Evolutionary conservation across 768 basidiomycete genomes (phyloP).

Genomic region (Hydnomerulius pinastri): DNA sequence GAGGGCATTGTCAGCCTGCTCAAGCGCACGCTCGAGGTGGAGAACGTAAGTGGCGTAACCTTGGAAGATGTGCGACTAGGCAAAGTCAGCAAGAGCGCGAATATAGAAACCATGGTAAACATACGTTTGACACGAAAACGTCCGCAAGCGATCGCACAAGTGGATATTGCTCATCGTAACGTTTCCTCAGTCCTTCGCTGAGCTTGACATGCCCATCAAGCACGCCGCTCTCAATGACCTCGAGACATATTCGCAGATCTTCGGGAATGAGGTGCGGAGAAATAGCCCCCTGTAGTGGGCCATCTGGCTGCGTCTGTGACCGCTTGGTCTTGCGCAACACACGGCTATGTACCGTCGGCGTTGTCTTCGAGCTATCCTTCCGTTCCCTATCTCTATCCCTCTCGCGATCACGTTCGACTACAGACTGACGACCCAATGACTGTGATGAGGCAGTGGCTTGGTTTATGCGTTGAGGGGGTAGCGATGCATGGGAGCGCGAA

Average conservation of each 20-base stretch:
- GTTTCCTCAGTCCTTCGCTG: constrained; percentile 79
- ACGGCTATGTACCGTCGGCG: constrained; percentile 36
- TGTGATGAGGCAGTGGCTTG: constrained; percentile 64
- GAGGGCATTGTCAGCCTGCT: constrained; percentile 82
- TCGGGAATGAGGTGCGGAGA: constrained; percentile 84
- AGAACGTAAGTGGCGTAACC: constrained; percentile 94
- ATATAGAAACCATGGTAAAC: constrained; percentile 33
- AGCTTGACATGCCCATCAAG: constrained; percentile 88
- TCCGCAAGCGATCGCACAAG: constrained; percentile 91
- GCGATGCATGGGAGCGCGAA: constrained; percentile 75
- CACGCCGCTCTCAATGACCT: constrained; percentile 84
- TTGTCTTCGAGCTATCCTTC: constrained; percentile 42
- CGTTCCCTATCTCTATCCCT: constrained; percentile 49
- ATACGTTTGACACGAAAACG: constrained; percentile 92
- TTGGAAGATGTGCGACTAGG: constrained; percentile 87
- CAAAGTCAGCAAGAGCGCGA: constrained; percentile 18
- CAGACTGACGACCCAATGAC: constrained; percentile 73
- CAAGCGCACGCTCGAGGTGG: constrained; percentile 89
- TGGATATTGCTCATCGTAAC: constrained; percentile 96
- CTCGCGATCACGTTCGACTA: constrained; percentile 44
- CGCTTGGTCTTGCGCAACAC: constrained; percentile 72
- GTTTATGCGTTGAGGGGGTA: constrained; percentile 61
- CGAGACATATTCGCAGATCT: constrained; percentile 81
- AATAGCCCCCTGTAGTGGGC: constrained; percentile 51
- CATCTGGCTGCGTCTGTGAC: constrained; percentile 54